phyloP scores from a whole-genome alignment of 192 early-diverging fungal species.

The Gamsiella multidivaricata region DNA sequence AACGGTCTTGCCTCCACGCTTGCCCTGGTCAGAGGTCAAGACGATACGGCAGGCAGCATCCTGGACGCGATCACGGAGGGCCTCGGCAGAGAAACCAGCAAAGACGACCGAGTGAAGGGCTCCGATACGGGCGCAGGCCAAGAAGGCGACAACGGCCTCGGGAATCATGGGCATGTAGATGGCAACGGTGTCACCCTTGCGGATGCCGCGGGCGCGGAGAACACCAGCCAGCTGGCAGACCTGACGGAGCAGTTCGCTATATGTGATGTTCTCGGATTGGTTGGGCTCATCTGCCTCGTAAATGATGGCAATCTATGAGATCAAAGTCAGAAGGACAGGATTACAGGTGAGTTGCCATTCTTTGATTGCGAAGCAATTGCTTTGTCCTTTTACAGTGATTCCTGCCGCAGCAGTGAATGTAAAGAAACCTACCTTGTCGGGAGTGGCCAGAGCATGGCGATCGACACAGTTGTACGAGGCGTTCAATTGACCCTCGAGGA shows the following conservation, averaged over 20 bases:
- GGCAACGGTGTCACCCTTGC: constrained; percentile 93
- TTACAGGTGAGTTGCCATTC: no score
- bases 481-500: constrained; percentile 91
- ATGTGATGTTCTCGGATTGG: constrained; percentile 82
- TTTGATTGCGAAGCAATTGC: no score
- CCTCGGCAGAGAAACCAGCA: constrained; percentile 95
- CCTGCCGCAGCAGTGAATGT: no score
- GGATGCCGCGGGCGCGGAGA: constrained; percentile 81
- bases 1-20: constrained; percentile 90
- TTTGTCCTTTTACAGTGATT: no score
- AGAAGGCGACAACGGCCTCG: constrained; percentile 91
- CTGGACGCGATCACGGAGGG: constrained; percentile 90
- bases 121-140: constrained; percentile 95
- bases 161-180: constrained; percentile 99
- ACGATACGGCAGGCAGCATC: constrained; percentile 86
- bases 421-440: constrained; percentile 80
- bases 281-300: constrained; percentile 92
- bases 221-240: constrained; percentile 90
- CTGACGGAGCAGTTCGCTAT: constrained; percentile 82
- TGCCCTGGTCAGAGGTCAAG: constrained; percentile 95
- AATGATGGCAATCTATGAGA: constrained; percentile 78
- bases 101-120: constrained; percentile 95
- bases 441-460: constrained; percentile 84
- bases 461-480: constrained; percentile 97
- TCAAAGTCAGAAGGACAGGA: no score